Percentiles rank a stretch among this genome's conserved stretches.
phyloP scores from a whole-genome alignment of 805 yeast species.

The Yarrowia sp. region DNA sequence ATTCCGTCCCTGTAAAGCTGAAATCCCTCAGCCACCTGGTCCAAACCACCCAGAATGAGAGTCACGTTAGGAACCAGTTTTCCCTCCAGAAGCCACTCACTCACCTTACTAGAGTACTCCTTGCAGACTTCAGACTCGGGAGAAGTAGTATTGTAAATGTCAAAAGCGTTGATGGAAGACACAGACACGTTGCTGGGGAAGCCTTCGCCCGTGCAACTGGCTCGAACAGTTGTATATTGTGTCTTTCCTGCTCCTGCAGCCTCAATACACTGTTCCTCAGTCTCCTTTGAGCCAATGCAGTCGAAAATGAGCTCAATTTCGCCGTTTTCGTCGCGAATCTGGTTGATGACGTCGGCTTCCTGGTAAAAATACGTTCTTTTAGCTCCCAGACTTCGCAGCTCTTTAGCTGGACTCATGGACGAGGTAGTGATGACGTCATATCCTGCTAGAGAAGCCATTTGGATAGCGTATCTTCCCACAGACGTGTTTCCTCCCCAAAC shows the following conservation, averaged over 20 bases:
- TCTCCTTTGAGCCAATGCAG: background rate
- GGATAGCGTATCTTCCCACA: slow-evolving; percentile 1
- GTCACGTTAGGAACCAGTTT: background rate
- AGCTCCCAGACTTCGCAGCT: slow-evolving; percentile 3
- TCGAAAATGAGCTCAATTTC: slow-evolving; percentile 12
- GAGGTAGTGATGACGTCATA: background rate
- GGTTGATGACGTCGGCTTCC: background rate
- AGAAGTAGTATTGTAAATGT: background rate
- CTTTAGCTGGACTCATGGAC: slow-evolving; percentile 3
- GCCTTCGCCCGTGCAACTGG: background rate
- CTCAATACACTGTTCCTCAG: background rate
- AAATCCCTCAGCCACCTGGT: background rate
- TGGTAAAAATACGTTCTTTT: background rate
- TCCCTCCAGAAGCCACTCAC: background rate
- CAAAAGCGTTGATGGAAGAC: background rate
- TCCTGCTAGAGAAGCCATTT: background rate
- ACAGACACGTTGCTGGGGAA: background rate
- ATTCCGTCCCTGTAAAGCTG: background rate
- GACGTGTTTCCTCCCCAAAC: slow-evolving; percentile 19
- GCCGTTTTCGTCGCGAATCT: slow-evolving; percentile 10
- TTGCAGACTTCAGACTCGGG: background rate
- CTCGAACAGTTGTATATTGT: background rate
- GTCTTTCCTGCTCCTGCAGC: background rate
- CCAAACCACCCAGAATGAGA: slow-evolving; percentile 7
- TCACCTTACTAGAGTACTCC: background rate